Base-by-base conservation (phyloP, 169 alveolate genomes). In the Amoebophrya sp. region DNA sequence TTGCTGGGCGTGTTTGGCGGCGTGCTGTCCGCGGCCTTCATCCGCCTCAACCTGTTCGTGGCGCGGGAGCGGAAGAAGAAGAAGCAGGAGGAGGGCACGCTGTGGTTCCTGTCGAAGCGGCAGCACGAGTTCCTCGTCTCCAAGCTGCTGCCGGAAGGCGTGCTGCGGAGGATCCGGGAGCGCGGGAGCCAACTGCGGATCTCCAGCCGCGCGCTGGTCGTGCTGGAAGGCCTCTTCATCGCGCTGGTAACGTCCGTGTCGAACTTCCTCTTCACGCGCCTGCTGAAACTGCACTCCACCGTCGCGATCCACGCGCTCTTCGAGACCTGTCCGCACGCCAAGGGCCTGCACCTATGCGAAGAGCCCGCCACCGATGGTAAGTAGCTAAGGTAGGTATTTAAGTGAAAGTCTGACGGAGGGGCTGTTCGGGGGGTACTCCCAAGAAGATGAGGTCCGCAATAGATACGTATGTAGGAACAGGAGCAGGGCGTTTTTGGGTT, bases 261-360 rank as follows among this genome's bases (percentile, higher is more conserved):
- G 89, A 90, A 89, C 88, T 90, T 41, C 50, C 90, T 89, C 16
- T 90, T 90, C 69, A 45, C 90, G 0, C 90, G 90, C 23, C 90
- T 90, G 15, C 48, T 90, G 69, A 87, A 88, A 31, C 41, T 88
- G 0, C 23, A 70, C 40, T 70, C 89, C 48, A 90, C 92, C 0
- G 92, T 70, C 42, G 92, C 90, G n/a, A 88, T 90, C 31, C 92
- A 90, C 31, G 92, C 92, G 42, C 39, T 90, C n/a, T 90, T 90
- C 90, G 92, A 90, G 67, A 90, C 92, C 23, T 90, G 92, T 58
- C 78, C 78, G 7, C 78, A 58, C 34, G 4, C 26, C 26, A 58
- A 58, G 34, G 78, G 78, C 34, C 23, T 58, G 78, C 26, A 58
- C 78, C 38, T 58, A 4, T 58, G 78, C 78, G 23, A 58, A 4